These are phyloP conservation scores for Trichoderma sp. DNA, from an alignment of 2,329 filamentous ascomycete species.

Conservation along the genomic window DNA sequence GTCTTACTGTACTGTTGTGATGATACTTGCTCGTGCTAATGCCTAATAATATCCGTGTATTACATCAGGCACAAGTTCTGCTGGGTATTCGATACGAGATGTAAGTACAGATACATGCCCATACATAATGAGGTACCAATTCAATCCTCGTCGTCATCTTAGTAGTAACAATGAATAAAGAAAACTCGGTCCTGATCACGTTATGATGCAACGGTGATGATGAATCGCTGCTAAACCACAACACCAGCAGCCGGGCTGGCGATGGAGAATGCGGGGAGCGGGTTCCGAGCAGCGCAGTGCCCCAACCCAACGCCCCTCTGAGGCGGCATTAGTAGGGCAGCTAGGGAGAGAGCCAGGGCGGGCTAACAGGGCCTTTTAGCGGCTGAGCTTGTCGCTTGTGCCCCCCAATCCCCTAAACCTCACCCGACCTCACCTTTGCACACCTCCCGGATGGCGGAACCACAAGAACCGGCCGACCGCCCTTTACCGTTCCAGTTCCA, in stretches of 20 bases:
- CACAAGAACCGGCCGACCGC: not conserved
- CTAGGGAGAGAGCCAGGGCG: not conserved
- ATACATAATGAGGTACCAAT: not conserved
- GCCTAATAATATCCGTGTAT: not conserved
- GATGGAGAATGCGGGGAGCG: conserved; percentile 9
- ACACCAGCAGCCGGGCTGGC: not conserved
- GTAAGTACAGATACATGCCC: not conserved
- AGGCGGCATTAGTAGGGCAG: not conserved
- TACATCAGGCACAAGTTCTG: not conserved
- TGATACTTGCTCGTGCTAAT: not conserved
- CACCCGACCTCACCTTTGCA: not conserved
- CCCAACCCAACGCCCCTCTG: not conserved
- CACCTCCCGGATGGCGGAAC: not conserved
- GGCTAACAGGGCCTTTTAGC: not conserved
- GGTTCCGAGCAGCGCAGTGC: not conserved
- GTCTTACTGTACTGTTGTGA: not conserved
- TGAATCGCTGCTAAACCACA: not conserved
- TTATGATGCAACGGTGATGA: conserved; percentile 20
- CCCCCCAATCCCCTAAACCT: not conserved
- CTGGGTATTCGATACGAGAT: not conserved
- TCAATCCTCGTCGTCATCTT: not conserved
- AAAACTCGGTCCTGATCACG: not conserved
- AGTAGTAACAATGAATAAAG: too few species aligned
- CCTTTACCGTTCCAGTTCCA: not conserved
- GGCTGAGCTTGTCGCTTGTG: not conserved